A percentile compares a stretch with the other conserved stretches of the same genome.
phyloP scores from a whole-genome alignment of 768 basidiomycete species.

The Lactarius vividus region DNA sequence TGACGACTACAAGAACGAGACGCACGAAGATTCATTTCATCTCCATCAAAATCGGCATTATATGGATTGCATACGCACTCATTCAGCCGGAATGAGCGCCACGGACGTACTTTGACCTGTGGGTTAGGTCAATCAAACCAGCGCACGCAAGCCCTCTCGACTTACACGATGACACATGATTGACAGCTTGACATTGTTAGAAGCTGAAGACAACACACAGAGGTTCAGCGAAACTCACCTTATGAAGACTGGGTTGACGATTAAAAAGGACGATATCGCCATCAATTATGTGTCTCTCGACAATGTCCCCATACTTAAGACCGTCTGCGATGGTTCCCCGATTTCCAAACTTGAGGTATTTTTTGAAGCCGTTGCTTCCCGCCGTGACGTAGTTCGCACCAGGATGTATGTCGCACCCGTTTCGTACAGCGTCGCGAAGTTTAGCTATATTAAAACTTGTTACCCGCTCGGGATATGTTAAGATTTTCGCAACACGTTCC shows the following conservation, averaged over 20 bases:
- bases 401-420: slow-evolving; percentile 88
- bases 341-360: slow-evolving; percentile 87
- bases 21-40: slow-evolving; percentile 99
- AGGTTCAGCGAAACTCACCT: slow-evolving; percentile 44
- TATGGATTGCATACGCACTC: slow-evolving; percentile 99
- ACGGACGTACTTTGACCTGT: slow-evolving; percentile 90
- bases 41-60: slow-evolving; percentile 99
- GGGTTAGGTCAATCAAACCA: slow-evolving; percentile 15
- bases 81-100: slow-evolving; percentile 95
- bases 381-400: slow-evolving; percentile 93
- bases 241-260: slow-evolving; percentile 97
- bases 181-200: slow-evolving; percentile 61
- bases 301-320: slow-evolving; percentile 82
- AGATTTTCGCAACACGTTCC: slow-evolving; percentile 87
- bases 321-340: slow-evolving; percentile 76
- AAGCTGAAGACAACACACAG: slow-evolving; percentile 7
- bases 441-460: slow-evolving; percentile 84
- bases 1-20: slow-evolving; percentile 19
- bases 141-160: slow-evolving; percentile 2
- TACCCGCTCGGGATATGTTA: slow-evolving; percentile 96
- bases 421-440: slow-evolving; percentile 74
- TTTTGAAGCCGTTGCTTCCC: slow-evolving; percentile 77
- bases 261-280: slow-evolving; percentile 98
- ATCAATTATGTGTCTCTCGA: slow-evolving; percentile 92
- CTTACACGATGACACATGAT: slow-evolving; percentile 97